These are phyloP conservation scores for Claviceps humidiphila DNA, from an alignment of 2,329 filamentous ascomycete genomes.

Conservation along the genomic window DNA sequence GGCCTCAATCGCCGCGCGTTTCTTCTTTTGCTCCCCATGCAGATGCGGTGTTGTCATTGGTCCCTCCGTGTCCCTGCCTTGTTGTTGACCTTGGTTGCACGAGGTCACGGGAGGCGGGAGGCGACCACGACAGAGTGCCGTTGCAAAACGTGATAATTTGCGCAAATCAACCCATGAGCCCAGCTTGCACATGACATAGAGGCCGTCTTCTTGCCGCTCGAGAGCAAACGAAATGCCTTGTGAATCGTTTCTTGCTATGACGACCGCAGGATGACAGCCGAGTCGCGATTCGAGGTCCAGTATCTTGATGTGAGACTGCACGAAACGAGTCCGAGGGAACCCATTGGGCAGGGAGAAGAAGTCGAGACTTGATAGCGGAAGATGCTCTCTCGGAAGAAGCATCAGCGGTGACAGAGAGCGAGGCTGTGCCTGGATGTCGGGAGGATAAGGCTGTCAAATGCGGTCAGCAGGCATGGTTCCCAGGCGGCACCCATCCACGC, in stretches of 20 bases:
- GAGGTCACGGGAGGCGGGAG: slow-evolving; percentile 8
- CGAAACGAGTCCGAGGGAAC: slow-evolving; percentile 40
- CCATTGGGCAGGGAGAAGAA: slow-evolving; percentile 35
- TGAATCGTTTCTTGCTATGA: slow-evolving; percentile 47
- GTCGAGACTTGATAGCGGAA: slow-evolving; percentile 50
- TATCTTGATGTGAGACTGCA: slow-evolving; percentile 48
- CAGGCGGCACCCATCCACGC: background rate
- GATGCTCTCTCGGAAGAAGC: slow-evolving; percentile 46
- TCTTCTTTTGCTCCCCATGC: slow-evolving; percentile 39
- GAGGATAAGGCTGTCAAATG: slow-evolving; percentile 37
- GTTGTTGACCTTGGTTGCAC: slow-evolving; percentile 3
- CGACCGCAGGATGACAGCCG: slow-evolving; percentile 38
- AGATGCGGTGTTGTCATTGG: slow-evolving; percentile 30
- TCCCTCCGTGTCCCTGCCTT: slow-evolving; percentile 9
- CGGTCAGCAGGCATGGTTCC: slow-evolving; percentile 8
- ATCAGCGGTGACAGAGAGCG: slow-evolving; percentile 46
- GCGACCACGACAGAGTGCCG: slow-evolving; percentile 21
- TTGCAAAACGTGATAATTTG: slow-evolving; percentile 36
- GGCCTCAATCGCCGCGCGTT: slow-evolving; percentile 47
- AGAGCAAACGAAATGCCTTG: slow-evolving; percentile 44
- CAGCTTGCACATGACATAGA: slow-evolving; percentile 58
- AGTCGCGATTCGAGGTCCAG: slow-evolving; percentile 51
- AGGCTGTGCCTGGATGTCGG: slow-evolving; percentile 37
- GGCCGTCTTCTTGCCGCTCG: slow-evolving; percentile 47
- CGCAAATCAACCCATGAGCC: slow-evolving; percentile 51